A percentile compares a stretch with the other conserved stretches of the same genome.
phyloP scores from a whole-genome alignment of 768 basidiomycete species.

The Collybiopsis luxurians region DNA sequence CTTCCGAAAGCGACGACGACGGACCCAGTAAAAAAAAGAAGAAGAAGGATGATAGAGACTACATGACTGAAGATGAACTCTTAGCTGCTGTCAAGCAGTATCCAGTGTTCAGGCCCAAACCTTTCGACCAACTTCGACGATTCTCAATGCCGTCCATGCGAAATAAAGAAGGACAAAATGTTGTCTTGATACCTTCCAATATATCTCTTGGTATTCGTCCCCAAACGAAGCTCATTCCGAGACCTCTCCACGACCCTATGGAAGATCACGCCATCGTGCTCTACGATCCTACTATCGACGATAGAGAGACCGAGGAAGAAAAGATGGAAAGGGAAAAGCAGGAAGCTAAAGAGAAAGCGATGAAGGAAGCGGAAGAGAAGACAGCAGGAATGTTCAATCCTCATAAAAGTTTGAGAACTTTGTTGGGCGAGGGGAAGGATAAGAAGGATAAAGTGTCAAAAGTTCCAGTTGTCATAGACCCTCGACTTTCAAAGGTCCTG shows the following conservation, averaged over 20 bases:
- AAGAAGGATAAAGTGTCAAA: slow-evolving; percentile 68
- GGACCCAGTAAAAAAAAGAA: slow-evolving; percentile 53
- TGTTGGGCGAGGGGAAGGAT: slow-evolving; percentile 70
- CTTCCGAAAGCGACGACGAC: slow-evolving; percentile 57
- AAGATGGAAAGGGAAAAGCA: slow-evolving; percentile 70
- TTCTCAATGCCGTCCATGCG: slow-evolving; percentile 87
- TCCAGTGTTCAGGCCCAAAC: slow-evolving; percentile 81
- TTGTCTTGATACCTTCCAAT: slow-evolving; percentile 58
- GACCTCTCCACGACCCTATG: slow-evolving; percentile 97
- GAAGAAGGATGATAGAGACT: slow-evolving; percentile 60
- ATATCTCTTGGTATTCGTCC: slow-evolving; percentile 84
- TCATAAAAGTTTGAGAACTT: slow-evolving; percentile 83
- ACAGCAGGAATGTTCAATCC: slow-evolving; percentile 79
- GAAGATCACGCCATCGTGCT: slow-evolving; percentile 96
- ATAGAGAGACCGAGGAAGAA: slow-evolving; percentile 87
- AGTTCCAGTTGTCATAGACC: slow-evolving; percentile 97
- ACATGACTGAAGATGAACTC: slow-evolving; percentile 62
- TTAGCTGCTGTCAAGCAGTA: slow-evolving; percentile 63
- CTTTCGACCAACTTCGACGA: slow-evolving; percentile 63
- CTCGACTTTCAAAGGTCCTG: slow-evolving; percentile 79
- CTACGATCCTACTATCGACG: slow-evolving; percentile 95
- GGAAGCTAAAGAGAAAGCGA: slow-evolving; percentile 61
- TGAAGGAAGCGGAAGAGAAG: slow-evolving; percentile 66
- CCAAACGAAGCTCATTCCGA: slow-evolving; percentile 74
- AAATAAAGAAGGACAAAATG: slow-evolving; percentile 62